Base-by-base conservation (phyloP, 2,329 filamentous ascomycete genomes). In the Bipolaris zeicola region DNA sequence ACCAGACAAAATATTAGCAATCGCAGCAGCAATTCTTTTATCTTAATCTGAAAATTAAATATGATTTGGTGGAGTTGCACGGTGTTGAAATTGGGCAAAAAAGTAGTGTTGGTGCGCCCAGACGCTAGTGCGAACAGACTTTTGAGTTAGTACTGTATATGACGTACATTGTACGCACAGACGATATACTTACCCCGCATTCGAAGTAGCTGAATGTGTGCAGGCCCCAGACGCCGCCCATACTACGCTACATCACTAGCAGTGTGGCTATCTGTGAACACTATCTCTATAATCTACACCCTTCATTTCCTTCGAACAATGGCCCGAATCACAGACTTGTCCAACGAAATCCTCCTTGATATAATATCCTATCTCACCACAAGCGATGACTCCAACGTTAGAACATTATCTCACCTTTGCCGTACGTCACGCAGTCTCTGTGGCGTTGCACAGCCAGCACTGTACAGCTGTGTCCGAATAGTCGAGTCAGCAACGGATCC, bases 291-390 rank as follows among this genome's bases (percentile, higher is more conserved):
- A 16, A 16, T 22, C 14, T 31, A 10, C 11, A 6, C 13, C 7
- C 24, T 14, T 43, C 41, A 2, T 10, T 26, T 28, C 13, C 37
- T 44, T 22, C 10, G 7, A 18, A 47, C 5, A 5, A 58, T 58
- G 56, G 37, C 41, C 10, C 48, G 47, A 28, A 42, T 59, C 46
- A 44, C 33, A 5, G 46, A 49, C 26, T 48, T 61, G 3, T 48
- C 58, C 18, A 52, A 41, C 24, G 55, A 61, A 45, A 11, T 61
- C 2, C 47, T 61, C 16, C 41, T 58, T n/a, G 33, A 26, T 18
- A 44, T 55, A 6, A 31, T 42, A 39, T 49, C 38, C 0, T 43
- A 53, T 45, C 48, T 61, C 11, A 44, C 36, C 22, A 55, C 52
- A 4, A 28, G 41, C 10, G 11, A 39, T 26, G 22, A n/a, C 2